Percentiles rank a stretch among this genome's conserved stretches.
phyloP scores from a whole-genome alignment of 2,329 filamentous ascomycete species.

The Knufia fluminis region DNA sequence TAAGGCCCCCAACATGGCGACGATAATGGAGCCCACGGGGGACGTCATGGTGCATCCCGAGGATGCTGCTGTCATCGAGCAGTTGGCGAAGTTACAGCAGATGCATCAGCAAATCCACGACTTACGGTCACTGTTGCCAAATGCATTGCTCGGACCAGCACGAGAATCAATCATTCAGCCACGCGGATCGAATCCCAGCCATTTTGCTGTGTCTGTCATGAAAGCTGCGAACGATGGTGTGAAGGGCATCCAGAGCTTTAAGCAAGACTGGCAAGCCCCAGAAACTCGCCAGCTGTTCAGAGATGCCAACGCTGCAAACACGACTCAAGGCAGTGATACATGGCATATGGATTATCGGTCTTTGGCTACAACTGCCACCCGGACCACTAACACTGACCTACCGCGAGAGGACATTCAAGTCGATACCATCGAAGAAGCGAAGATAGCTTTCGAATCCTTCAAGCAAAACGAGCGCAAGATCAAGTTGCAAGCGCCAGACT shows the following conservation, averaged over 20 bases:
- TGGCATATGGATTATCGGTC: slow-evolving; percentile 35
- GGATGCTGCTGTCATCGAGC: slow-evolving; percentile 18
- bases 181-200: slow-evolving; percentile 27
- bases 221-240: slow-evolving; percentile 29
- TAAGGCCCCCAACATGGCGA: no score
- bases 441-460: background rate
- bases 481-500: background rate
- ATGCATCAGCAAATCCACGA: slow-evolving; percentile 28
- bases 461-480: background rate
- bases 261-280: slow-evolving; percentile 31
- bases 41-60: slow-evolving; percentile 14
- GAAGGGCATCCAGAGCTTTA: slow-evolving; percentile 31
- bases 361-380: slow-evolving; percentile 23
- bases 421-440: slow-evolving; percentile 1
- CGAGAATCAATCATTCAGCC: slow-evolving; percentile 32
- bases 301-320: slow-evolving; percentile 27
- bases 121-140: slow-evolving; percentile 34
- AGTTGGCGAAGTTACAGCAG: slow-evolving; percentile 20
- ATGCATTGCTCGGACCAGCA: slow-evolving; percentile 31
- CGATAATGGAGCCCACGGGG: no score
- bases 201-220: slow-evolving; percentile 27
- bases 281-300: slow-evolving; percentile 34
- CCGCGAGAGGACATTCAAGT: background rate
- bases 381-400: background rate
- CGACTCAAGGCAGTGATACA: slow-evolving; percentile 31